Base-by-base conservation (phyloP, 164 flowering plant species). In the Berberis vulgaris region DNA sequence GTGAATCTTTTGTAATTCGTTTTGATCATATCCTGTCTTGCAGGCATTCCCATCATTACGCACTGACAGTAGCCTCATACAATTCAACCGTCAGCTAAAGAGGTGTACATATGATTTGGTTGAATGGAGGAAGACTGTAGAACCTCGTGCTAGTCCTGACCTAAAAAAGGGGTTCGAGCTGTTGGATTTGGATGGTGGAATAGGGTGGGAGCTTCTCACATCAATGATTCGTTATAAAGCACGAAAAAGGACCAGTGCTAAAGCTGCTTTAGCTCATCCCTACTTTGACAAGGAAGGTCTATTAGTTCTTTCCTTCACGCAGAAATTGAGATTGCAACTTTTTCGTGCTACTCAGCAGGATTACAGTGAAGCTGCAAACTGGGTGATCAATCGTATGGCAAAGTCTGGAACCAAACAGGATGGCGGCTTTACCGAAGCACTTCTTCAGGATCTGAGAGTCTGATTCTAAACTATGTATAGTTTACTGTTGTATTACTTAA, bases 351-450 rank as follows among this genome's bases (percentile, higher is more conserved):
- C 99, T 12, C 91, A 86, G 65, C 88, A 89, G 72, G 99, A 91
- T 63, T 87, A 91, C 45, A 72, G 86, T 26, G 97, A 94, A 65
- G 93, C 88, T 72, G 86, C 86, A 39, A 80, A 75, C 7, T 94
- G 99, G 99, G 63, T 87, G 13, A 78, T 76, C 62, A 75, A 78
- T 65, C 85, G 82, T 5, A 89, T 94, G 99, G 97, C 97, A 7
- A 91, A 82, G 72, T 94, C 99, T 53, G 99, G 99, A 59, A 91
- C 99, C 7, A 57, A 82, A 69, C 71, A 81, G 67, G 96, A 77
- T 13, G 99, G 99, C 50, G 99, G 99, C 57, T 94, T 94, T 76
- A 91, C 97, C 0, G 96, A 94, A 80, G 87, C 91, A 67, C 94
- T 91, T 76, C 84, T 94, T 11, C 96, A 81, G 69, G 88, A 94